Evolutionary conservation across 805 yeast species (phyloP).

Genomic region (Candida coleopterorum): DNA sequence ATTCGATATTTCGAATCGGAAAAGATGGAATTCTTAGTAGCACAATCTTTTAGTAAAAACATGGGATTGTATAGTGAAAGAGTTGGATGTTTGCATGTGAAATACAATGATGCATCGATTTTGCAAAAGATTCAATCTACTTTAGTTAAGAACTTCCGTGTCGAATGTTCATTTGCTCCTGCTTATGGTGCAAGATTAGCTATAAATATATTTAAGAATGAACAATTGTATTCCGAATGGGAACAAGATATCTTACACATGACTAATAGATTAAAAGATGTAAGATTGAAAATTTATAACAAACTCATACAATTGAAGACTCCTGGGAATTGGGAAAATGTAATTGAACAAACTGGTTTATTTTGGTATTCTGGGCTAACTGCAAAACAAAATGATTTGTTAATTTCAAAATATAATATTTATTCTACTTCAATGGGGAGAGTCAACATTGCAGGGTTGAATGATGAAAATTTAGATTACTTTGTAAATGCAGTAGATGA

Average conservation of each 20-base stretch:
- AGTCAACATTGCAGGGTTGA: conserved; percentile 43
- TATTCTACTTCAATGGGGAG: conserved; percentile 37
- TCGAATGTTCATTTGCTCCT: conserved; percentile 43
- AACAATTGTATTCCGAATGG: conserved; percentile 27
- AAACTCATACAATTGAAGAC: conserved; percentile 30
- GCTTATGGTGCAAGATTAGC: conserved; percentile 44
- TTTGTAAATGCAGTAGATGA: conserved; percentile 34
- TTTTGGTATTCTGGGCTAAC: conserved; percentile 43
- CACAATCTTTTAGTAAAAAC: conserved; percentile 39
- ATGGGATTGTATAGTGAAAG: conserved; percentile 40
- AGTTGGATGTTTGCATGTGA: conserved; percentile 34
- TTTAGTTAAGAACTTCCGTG: conserved; percentile 30
- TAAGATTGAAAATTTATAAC: conserved; percentile 25
- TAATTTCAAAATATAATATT: conserved; percentile 32
- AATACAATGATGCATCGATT: conserved; percentile 15
- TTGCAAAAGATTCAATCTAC: conserved; percentile 16
- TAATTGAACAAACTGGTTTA: conserved; percentile 35
- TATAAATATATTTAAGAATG: conserved; percentile 22
- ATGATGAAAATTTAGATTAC: conserved; percentile 32
- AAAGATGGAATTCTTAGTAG: conserved; percentile 39
- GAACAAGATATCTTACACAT: conserved; percentile 29
- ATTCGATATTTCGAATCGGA: conserved; percentile 28
- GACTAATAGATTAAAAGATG: conserved; percentile 24
- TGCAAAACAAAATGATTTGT: conserved; percentile 25
- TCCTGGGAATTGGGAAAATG: conserved; percentile 41